Evolutionary conservation across 495 filamentous ascomycete genomes (phyloP), one percentile per base, ranked within the genome.

Genomic region (Penicillium longicatenatum): DNA sequence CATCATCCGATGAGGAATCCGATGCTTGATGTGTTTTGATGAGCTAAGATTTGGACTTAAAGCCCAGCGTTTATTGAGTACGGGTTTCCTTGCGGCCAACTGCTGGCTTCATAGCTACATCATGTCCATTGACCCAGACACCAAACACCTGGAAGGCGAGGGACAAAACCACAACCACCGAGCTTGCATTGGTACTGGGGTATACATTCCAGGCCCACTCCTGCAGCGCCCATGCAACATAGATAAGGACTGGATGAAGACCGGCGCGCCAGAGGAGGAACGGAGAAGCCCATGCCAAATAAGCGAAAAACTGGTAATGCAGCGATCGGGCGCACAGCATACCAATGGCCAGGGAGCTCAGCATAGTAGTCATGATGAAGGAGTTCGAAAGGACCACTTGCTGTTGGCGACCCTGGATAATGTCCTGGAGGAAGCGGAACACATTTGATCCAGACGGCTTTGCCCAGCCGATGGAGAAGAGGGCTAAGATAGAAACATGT

Each of bases 131-230:
- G 42, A 66, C 41, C 33, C 74, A 62, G 41, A 76, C 62, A 16
- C 73, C 72, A 10, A 78, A 75, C 4, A 94, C 87, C 50, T 86
- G 87, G 14, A 84, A 56, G 26, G 80, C 84, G 51, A 97, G 75
- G 20, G 84, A 82, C 10, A 79, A 81, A 11, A 97, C 89, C 30
- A 96, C 93, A 19, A 86, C 80, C 56, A 75, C 74, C 10, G 92
- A 96, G 70, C 93, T 98, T 46, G 66, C 58, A 51, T 86, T 75
- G 24, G 92, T 96, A 69, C 92, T 96, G n/a, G 94, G 94, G 72
- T 87, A 98, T 2, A 91, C 85, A 66, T 97, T 97, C 94, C 94
- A 98, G 10, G 90, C 92, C 91, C 89, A 93, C 65, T 98, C 94
- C 70, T 98, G 94, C 45, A 83, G 79, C 8, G 79, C 87, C 93